phyloP scores from a whole-genome alignment of 306 rosid genomes.

The Myrica gale region DNA sequence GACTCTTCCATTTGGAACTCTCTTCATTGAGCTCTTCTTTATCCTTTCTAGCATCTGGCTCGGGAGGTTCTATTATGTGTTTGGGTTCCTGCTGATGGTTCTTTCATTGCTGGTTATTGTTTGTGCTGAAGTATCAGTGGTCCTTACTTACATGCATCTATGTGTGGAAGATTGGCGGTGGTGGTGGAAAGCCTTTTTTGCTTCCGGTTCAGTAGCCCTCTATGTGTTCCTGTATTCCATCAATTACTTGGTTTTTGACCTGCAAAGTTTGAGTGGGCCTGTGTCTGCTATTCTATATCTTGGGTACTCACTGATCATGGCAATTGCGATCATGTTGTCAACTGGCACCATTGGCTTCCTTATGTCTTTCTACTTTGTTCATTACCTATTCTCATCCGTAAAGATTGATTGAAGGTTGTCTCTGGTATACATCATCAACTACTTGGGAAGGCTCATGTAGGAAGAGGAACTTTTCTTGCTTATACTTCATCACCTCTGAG shows the following conservation, averaged over 20 bases:
- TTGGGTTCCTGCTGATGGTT: conserved; percentile 85
- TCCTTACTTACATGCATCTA: conserved; percentile 95
- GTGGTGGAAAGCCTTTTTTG: conserved; percentile 99
- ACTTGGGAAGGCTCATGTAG: conserved; percentile 18
- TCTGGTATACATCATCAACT: conserved; percentile 31
- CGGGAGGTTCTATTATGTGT: conserved; percentile 92
- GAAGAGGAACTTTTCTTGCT: conserved; percentile 34
- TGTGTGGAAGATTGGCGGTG: conserved; percentile 98
- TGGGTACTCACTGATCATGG: conserved; percentile 92
- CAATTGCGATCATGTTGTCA: conserved; percentile 84
- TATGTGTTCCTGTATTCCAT: conserved; percentile 91
- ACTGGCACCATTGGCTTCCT: conserved; percentile 92
- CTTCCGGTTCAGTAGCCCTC: conserved; percentile 87
- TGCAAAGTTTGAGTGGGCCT: conserved; percentile 96
- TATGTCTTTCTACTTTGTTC: conserved; percentile 88
- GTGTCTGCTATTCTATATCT: conserved; percentile 82
- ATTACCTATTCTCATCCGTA: conserved; percentile 86
- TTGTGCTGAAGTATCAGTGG: conserved; percentile 96
- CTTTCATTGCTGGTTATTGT: conserved; percentile 68
- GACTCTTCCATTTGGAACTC: conserved; percentile 95
- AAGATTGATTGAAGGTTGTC: conserved; percentile 66
- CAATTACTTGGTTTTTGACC: conserved; percentile 89
- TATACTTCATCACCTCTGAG: conserved; percentile 33
- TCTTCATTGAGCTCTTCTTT: conserved; percentile 93
- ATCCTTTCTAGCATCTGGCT: conserved; percentile 99